Conservation (phyloP, 768 basidiomycete genomes). For the Agaricus subrufescens region DNA sequence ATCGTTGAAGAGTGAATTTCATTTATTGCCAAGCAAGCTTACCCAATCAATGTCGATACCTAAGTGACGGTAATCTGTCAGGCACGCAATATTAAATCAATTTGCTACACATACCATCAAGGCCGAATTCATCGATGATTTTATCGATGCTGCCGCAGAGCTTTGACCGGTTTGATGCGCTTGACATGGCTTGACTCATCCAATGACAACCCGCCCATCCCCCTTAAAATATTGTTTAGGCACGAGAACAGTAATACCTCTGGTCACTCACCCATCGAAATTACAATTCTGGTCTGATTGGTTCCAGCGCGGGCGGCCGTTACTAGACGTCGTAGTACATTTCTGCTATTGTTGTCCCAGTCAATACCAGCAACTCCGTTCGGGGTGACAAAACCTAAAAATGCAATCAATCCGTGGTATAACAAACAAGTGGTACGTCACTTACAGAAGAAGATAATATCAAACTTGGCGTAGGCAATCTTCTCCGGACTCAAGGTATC, state of each 20-base stretch:
- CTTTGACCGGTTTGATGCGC: conserved; percentile 35
- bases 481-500: conserved; percentile 46
- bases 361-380: conserved; percentile 46
- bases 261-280: conserved; percentile 54
- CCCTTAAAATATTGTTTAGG: conserved; percentile 17
- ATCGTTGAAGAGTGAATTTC: not conserved
- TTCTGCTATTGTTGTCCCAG: conserved; percentile 45
- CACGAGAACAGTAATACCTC: conserved; percentile 10
- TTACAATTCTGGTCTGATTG: conserved; percentile 55
- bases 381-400: conserved; percentile 61
- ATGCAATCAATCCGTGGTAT: conserved; percentile 4
- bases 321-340: conserved; percentile 53
- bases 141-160: conserved; percentile 49
- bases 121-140: conserved; percentile 48
- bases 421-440: not conserved
- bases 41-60: conserved; percentile 57
- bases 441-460: conserved; percentile 62
- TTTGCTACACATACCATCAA: conserved; percentile 53
- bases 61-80: conserved; percentile 20
- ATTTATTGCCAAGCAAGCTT: not conserved
- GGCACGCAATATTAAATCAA: conserved; percentile 16
- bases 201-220: conserved; percentile 66
- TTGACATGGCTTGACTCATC: conserved; percentile 54
- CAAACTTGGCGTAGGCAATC: conserved; percentile 61
- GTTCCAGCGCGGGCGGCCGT: conserved; percentile 45